Evolutionary conservation across 352 stramenopile species (phyloP), one percentile per base, ranked within the genome.

Genomic region (Bremia lactucae): DNA sequence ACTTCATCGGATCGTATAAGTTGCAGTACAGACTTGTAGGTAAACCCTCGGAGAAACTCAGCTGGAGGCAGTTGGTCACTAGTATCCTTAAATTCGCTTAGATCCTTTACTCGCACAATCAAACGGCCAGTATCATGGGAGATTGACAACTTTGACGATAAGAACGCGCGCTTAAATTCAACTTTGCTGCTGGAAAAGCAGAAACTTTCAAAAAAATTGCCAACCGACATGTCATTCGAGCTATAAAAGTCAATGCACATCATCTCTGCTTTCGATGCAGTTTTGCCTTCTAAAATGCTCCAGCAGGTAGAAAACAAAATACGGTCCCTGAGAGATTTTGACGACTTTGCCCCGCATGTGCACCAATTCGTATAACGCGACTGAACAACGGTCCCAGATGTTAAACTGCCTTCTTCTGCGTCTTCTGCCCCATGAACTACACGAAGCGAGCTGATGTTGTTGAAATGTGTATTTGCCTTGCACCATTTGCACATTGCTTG

Each of bases 191-290:
- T 68, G 0, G 63, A 47, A 50, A 93, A 91, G 48, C 81, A 93
- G 35, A 82, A 91, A 22, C 67, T 82, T 15, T 75, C 64, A 21
- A 93, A 31, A 36, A 93, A 93, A 46, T 91, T 73, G 1, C 78
- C 78, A 6, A 93, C 56, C 1, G 78, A 89, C 58, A 76, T 87
- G 47, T 93, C 81, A 33, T 85, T 87, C 6, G 68, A 62, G 45
- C 62, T 87, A 57, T 87, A 91, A 22, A 93, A 93, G 52, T 89
- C 74, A 25, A 93, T 89, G 45, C 77, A 89, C 69, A 89, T 88
- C 71, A 90, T 86, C 36, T 93, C 76, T 16, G 81, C 76, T 48
- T 83, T 82, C 7, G 81, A 93, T 20, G 78, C 72, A 3, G 62
- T 83, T 34, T 75, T 83, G 0, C 72, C 76, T 5, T 87, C 68